Conservation (phyloP, 2,329 filamentous ascomycete genomes). For the Aspergillus quadrilineatus region DNA sequence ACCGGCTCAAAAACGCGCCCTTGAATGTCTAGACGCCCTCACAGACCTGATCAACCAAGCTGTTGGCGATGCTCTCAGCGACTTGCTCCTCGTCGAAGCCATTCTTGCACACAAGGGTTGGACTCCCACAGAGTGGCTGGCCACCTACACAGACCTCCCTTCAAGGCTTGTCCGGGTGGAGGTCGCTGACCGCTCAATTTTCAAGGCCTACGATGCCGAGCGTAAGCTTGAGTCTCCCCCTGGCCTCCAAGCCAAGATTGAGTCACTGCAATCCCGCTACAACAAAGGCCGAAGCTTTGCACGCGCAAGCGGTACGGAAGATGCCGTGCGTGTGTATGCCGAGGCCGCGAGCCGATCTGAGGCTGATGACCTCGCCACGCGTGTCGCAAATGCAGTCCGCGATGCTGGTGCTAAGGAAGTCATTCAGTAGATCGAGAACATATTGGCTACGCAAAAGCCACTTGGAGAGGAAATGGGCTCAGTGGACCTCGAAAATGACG, state of each 20-base stretch:
- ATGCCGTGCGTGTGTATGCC: slow-evolving; percentile 92
- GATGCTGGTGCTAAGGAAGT: slow-evolving; percentile 46
- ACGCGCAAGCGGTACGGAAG: slow-evolving; percentile 90
- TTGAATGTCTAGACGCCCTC: slow-evolving; percentile 79
- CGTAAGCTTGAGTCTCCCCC: slow-evolving; percentile 76
- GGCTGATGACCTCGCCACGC: slow-evolving; percentile 83
- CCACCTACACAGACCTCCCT: slow-evolving; percentile 89
- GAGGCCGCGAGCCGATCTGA: slow-evolving; percentile 88
- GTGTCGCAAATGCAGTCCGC: slow-evolving; percentile 74
- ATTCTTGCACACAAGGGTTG: slow-evolving; percentile 94
- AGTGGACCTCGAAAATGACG: not conserved
- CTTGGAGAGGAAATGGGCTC: not conserved
- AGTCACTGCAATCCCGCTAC: slow-evolving; percentile 84
- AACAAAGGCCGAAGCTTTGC: slow-evolving; percentile 87
- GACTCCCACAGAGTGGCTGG: slow-evolving; percentile 86
- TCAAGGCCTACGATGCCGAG: slow-evolving; percentile 90
- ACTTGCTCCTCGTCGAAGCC: slow-evolving; percentile 93
- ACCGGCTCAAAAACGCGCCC: slow-evolving; percentile 83
- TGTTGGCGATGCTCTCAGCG: slow-evolving; percentile 91
- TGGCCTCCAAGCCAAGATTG: slow-evolving; percentile 81
- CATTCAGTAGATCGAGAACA: slow-evolving; percentile 14
- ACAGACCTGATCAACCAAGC: slow-evolving; percentile 97
- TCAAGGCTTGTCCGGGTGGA: slow-evolving; percentile 94
- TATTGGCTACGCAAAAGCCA: not conserved
- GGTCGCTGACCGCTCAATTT: slow-evolving; percentile 82